Percentiles rank a stretch among this genome's conserved stretches.
Conservation (phyloP, 2,329 filamentous ascomycete species). For the Lachnellula willkommii region DNA sequence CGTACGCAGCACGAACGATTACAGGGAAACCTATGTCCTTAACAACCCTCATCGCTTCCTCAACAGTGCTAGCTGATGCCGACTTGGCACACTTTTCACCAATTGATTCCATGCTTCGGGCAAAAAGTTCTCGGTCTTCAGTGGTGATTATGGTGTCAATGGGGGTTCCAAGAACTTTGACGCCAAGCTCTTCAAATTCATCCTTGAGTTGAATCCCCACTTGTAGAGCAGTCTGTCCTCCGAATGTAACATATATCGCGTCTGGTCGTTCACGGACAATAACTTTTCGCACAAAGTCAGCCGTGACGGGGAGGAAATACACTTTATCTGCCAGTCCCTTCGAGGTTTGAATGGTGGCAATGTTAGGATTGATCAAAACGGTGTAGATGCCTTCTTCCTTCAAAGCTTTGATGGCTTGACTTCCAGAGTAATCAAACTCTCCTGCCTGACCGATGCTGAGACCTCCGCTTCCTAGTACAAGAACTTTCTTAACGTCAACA, state of each 20-base stretch:
- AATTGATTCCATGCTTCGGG: constrained; percentile 96
- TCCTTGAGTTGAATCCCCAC: constrained; percentile 97
- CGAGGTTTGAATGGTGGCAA: constrained; percentile 97
- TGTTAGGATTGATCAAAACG: constrained; percentile 97
- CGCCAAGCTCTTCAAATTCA: constrained; percentile 87
- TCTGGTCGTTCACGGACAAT: constrained; percentile 92
- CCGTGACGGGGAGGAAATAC: constrained; percentile 95
- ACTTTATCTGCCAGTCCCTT: constrained; percentile 98
- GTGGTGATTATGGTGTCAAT: constrained; percentile 99
- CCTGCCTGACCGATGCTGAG: constrained; percentile 96
- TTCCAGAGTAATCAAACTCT: constrained; percentile 98
- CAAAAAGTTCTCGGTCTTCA: constrained; percentile 95
- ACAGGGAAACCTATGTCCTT: constrained; percentile 93
- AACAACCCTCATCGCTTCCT: constrained; percentile 84
- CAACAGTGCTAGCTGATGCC: constrained; percentile 79
- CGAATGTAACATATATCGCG: constrained; percentile 96
- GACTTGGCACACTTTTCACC: constrained; percentile 98
- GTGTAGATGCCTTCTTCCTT: constrained; percentile 99
- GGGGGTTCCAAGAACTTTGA: constrained; percentile 90
- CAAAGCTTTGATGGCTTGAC: constrained; percentile 95
- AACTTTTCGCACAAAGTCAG: constrained; percentile 96
- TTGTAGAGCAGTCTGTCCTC: constrained; percentile 92
- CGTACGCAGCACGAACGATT: constrained; percentile 94
- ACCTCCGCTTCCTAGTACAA: constrained; percentile 90
- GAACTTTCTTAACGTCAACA: constrained; percentile 86